A percentile compares a stretch with the other conserved stretches of the same genome.
Evolutionary conservation across 148 eudicot genomes (phyloP).

Genomic region (Bassia scoparia): DNA sequence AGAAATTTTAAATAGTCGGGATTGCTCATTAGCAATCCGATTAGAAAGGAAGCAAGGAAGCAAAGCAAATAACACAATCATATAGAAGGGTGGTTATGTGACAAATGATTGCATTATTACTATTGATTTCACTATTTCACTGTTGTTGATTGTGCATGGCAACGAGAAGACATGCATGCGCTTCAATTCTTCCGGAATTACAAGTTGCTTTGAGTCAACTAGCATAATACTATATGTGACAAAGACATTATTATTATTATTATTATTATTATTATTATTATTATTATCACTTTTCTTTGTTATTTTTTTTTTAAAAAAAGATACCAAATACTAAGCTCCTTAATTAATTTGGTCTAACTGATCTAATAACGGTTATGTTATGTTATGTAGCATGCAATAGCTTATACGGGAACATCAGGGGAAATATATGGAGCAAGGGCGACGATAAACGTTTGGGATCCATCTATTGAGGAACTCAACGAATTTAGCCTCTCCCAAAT

Average conservation of each 20-base stretch:
- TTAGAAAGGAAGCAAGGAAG: neutral
- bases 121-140: conserved; percentile 1
- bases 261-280: no score
- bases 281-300: no score
- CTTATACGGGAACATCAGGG: conserved; percentile 63
- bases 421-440: conserved; percentile 92
- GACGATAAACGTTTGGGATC: conserved; percentile 95
- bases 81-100: no score
- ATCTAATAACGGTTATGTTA: neutral
- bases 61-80: neutral
- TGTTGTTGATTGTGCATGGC: neutral
- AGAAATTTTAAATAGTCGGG: no score
- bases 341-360: no score
- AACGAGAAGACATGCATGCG: conserved; percentile 1
- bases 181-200: neutral
- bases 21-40: no score
- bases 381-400: conserved; percentile 77
- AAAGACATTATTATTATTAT: no score
- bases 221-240: no score
- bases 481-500: conserved; percentile 96
- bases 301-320: no score
- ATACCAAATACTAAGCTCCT: no score
- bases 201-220: no score
- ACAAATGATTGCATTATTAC: neutral
- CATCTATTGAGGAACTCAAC: conserved; percentile 61